phyloP scores from a whole-genome alignment of 1,284 basidiomycete genomes.

The Anthracocystis walkeri region DNA sequence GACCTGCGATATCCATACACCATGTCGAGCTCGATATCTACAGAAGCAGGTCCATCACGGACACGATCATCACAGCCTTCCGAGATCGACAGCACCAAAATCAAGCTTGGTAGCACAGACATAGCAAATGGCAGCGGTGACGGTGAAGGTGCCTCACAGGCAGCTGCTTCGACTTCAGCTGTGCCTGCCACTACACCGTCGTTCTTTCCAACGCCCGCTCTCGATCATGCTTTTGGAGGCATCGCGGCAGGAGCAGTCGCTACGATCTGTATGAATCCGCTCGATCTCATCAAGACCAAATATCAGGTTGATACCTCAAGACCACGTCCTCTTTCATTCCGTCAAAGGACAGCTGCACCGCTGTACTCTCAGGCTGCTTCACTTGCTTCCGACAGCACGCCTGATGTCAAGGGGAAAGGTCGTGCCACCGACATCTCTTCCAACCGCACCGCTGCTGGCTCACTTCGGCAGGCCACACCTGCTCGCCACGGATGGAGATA shows the following conservation, averaged over 20 bases:
- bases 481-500: constrained; percentile 40
- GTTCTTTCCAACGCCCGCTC: constrained; percentile 63
- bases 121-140: constrained; percentile 25
- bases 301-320: constrained; percentile 77
- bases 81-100: constrained; percentile 5
- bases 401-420: constrained; percentile 41
- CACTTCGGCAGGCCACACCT: constrained; percentile 7
- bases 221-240: constrained; percentile 93
- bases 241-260: constrained; percentile 92
- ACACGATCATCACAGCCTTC: not conserved
- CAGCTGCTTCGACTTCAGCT: constrained; percentile 10
- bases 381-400: not conserved
- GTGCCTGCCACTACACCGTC: constrained; percentile 23
- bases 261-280: constrained; percentile 95
- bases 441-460: constrained; percentile 7
- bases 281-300: constrained; percentile 95
- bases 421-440: constrained; percentile 12
- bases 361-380: constrained; percentile 16
- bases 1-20: not conserved
- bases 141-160: constrained; percentile 22
- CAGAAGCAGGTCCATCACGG: constrained; percentile 30
- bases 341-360: constrained; percentile 8
- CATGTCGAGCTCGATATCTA: constrained; percentile 15
- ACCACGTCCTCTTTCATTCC: constrained; percentile 31
- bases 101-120: constrained; percentile 19